Conservation (phyloP, 148 eudicot species). For the Arbutus unedo region DNA sequence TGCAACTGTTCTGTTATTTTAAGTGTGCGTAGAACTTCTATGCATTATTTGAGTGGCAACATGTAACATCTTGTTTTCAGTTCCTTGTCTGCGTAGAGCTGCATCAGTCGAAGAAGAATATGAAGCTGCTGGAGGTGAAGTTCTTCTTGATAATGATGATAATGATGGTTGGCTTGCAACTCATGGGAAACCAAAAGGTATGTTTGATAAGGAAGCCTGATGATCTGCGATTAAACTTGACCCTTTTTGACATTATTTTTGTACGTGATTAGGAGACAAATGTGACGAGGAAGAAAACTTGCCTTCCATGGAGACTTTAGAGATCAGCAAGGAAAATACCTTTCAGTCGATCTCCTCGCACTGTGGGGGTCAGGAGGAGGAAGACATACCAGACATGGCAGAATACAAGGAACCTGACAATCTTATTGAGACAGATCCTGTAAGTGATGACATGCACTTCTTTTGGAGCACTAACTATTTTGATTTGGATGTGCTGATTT, state of each 20-base stretch:
- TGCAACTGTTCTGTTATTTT: too few species aligned
- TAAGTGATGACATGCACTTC: conserved; percentile 30
- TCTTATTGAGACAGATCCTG: conserved; percentile 74
- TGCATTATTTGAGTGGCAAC: too few species aligned
- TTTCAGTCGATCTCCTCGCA: conserved; percentile 77
- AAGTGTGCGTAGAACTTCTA: too few species aligned
- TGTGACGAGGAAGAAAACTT: conserved; percentile 65
- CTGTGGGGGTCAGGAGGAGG: conserved; percentile 90
- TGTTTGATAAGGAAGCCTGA: neutral
- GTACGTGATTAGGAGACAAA: conserved; percentile 42
- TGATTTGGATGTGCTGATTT: neutral
- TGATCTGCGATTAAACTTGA: neutral
- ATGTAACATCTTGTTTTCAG: conserved; percentile 22
- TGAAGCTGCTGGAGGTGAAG: conserved; percentile 98
- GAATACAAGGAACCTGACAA: conserved; percentile 86
- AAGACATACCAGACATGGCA: conserved; percentile 87
- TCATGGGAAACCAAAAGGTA: conserved; percentile 95
- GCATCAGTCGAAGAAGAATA: conserved; percentile 84
- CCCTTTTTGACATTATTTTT: conserved; percentile 10
- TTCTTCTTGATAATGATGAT: conserved; percentile 82
- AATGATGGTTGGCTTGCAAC: conserved; percentile 99
- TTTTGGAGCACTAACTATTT: neutral
- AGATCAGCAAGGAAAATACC: conserved; percentile 57
- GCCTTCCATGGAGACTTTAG: conserved; percentile 88
- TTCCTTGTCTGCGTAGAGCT: conserved; percentile 92